phyloP scores from a whole-genome alignment of 345 rosid species.

The Populus ilicifolia region DNA sequence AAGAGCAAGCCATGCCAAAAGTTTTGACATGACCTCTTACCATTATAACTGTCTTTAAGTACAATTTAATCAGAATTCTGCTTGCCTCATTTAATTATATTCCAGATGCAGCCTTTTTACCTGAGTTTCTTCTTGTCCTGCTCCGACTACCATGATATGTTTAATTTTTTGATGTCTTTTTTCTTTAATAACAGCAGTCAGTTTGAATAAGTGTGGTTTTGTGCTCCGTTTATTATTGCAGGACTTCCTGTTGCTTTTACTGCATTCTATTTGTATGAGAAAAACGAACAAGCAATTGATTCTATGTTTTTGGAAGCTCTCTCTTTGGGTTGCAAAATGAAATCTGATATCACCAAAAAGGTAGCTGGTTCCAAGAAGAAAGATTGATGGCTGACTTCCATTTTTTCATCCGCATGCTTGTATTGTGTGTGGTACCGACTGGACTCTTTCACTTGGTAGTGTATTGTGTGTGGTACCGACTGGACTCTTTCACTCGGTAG shows the following conservation, averaged over 20 bases:
- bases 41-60: not conserved
- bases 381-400: conserved; percentile 26
- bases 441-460: not conserved
- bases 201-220: not conserved
- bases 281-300: conserved; percentile 64
- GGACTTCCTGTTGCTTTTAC: conserved; percentile 61
- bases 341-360: conserved; percentile 42
- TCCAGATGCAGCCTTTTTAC: not conserved
- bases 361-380: conserved; percentile 37
- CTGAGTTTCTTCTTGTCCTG: not conserved
- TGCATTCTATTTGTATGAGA: conserved; percentile 56
- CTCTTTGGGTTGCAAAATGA: conserved; percentile 42
- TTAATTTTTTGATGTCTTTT: not conserved
- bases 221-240: conserved; percentile 24
- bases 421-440: not conserved
- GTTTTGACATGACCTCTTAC: not conserved
- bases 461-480: not conserved
- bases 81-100: not conserved
- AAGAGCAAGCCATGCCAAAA: not conserved
- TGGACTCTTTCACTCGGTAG: not conserved
- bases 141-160: not conserved
- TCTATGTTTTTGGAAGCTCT: conserved; percentile 35
- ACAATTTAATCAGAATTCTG: not conserved
- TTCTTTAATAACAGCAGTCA: conserved; percentile 2
- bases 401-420: not conserved